Evolutionary conservation across 331 rosid genomes (phyloP), one percentile per base, ranked within the genome.

Genomic region (Quercus tomentella): DNA sequence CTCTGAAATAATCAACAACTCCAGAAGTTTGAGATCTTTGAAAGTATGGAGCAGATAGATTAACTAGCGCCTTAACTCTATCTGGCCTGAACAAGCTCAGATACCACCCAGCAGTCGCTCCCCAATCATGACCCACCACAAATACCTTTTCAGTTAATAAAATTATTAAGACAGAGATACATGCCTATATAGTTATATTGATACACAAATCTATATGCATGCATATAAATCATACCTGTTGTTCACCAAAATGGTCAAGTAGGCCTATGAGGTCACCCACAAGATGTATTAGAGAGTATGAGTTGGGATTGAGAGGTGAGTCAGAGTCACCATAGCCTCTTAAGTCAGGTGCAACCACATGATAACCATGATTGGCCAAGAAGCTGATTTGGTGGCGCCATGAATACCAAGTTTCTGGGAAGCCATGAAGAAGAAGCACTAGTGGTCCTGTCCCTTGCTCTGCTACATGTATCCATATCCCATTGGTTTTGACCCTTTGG

Each of bases 321-420:
- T 91, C 91, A 35, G 92, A 92, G 76, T 91, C 92, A 25, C 94
- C 97, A 16, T 82, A 90, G 74, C 97, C 98, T 89, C 98, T 86
- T 35, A 94, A 75, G 78, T 94, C 98, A 55, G 94, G 97, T 52
- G 94, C 94, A 75, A 92, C 92, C 2, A 81, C 96, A 72, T 88
- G 97, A 81, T 85, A 89, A 62, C 96, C 94, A 17, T 90, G 84
- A 8, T 79, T 73, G 4, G 92, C 88, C 83, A 92, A 84, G 82
- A 67, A 78, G 43, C 75, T 77, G 70, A 93, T 87, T 81, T 90
- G 92, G 83, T 87, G 89, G 72, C 90, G 91, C 94, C 96, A 90
- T 0, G 87, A 18, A 67, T 82, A 92, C 92, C 94, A 89, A 58
- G 82, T 74, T 75, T 92, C 90, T 1, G 98, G 97, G 82, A 94